A percentile compares a stretch with the other conserved stretches of the same genome.
Evolutionary conservation across 805 yeast species (phyloP).

Genomic region (Kregervanrija fluxuum): DNA sequence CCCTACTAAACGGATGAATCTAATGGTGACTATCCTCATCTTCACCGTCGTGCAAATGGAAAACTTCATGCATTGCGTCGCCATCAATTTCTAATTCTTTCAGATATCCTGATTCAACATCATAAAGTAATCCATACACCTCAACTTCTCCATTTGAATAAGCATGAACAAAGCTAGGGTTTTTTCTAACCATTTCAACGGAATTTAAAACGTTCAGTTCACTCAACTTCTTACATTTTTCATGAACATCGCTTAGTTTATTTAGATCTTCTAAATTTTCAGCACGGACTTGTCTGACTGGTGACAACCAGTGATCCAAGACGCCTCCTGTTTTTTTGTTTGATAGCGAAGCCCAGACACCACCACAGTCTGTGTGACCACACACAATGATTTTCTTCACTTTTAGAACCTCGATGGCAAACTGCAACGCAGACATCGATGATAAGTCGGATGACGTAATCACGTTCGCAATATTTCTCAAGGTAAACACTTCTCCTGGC

Average conservation of each 20-base stretch:
- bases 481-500: slow-evolving; percentile 89
- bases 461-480: slow-evolving; percentile 81
- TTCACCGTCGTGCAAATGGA: slow-evolving; percentile 16
- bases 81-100: slow-evolving; percentile 25
- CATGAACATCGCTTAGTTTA: slow-evolving; percentile 41
- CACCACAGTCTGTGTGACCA: slow-evolving; percentile 96
- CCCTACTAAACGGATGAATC: neutral
- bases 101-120: slow-evolving; percentile 69
- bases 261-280: slow-evolving; percentile 45
- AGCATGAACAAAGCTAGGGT: slow-evolving; percentile 65
- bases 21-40: slow-evolving; percentile 8
- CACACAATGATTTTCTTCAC: slow-evolving; percentile 78
- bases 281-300: slow-evolving; percentile 62
- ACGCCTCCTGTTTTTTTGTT: slow-evolving; percentile 59
- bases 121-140: slow-evolving; percentile 79
- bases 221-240: slow-evolving; percentile 54
- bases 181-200: slow-evolving; percentile 55
- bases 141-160: slow-evolving; percentile 54
- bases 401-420: slow-evolving; percentile 77
- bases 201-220: slow-evolving; percentile 74
- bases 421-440: slow-evolving; percentile 73
- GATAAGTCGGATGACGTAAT: slow-evolving; percentile 66
- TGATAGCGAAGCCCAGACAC: slow-evolving; percentile 72
- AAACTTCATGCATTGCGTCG: slow-evolving; percentile 18
- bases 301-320: slow-evolving; percentile 66